phyloP scores from a whole-genome alignment of 192 early-diverging fungal species.

The Backusella westeae region DNA sequence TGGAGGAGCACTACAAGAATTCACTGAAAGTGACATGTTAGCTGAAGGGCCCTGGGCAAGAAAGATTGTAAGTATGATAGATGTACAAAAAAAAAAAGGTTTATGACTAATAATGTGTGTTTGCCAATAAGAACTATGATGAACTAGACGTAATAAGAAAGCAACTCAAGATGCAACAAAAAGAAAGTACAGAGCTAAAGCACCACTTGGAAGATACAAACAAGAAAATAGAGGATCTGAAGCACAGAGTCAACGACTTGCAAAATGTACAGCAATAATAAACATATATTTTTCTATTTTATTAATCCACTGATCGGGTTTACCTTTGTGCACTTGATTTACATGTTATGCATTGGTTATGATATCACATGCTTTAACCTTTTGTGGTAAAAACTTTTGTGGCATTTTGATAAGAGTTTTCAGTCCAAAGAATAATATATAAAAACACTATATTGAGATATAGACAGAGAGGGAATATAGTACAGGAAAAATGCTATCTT shows the following conservation, averaged over 20 bases:
- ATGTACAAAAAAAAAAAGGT: not conserved
- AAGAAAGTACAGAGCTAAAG: not conserved
- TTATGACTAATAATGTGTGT: not conserved
- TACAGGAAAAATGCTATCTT: not conserved
- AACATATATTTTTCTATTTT: no score
- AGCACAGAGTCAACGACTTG: not conserved
- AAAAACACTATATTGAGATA: not conserved
- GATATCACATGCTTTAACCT: conserved; percentile 2
- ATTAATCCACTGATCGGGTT: not conserved
- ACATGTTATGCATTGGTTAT: not conserved
- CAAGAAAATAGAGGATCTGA: not conserved
- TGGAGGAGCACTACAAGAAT: not conserved
- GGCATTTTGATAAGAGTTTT: not conserved
- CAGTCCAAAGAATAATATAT: not conserved
- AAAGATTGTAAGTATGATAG: not conserved
- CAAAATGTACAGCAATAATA: not conserved
- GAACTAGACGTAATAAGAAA: not conserved
- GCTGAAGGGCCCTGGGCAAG: not conserved
- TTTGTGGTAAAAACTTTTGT: not conserved
- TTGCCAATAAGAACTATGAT: not conserved
- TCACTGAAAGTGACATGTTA: not conserved
- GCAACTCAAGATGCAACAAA: not conserved
- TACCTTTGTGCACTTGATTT: not conserved
- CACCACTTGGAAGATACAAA: not conserved
- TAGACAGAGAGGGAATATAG: no score